Percentiles rank a stretch among this genome's conserved stretches.
Evolutionary conservation across 768 basidiomycete species (phyloP).

Genomic region (Tricholoma furcatifolium): DNA sequence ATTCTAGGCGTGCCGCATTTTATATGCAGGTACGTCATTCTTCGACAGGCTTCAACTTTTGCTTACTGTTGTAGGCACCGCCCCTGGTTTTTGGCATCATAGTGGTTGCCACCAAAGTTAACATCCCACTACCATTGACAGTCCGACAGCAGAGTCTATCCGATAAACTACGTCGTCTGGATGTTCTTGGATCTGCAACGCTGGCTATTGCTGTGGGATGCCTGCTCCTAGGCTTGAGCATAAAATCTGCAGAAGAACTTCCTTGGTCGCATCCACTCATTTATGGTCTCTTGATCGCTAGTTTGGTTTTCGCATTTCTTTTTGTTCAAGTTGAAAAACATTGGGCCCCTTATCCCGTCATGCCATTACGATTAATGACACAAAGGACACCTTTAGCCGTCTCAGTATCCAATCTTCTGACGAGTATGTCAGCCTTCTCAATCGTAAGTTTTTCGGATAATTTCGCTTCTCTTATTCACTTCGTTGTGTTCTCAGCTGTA

Average conservation of each 20-base stretch:
- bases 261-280: slow-evolving; percentile 76
- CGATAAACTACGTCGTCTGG: slow-evolving; percentile 76
- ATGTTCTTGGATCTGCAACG: slow-evolving; percentile 80
- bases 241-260: slow-evolving; percentile 77
- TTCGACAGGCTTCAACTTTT: not conserved
- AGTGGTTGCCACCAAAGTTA: slow-evolving; percentile 74
- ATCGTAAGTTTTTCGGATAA: slow-evolving; percentile 47
- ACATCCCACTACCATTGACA: slow-evolving; percentile 71
- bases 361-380: slow-evolving; percentile 80
- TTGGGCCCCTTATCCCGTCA: slow-evolving; percentile 81
- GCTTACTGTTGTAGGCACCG: slow-evolving; percentile 55
- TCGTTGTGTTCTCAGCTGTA: slow-evolving; percentile 53
- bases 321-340: slow-evolving; percentile 82
- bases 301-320: slow-evolving; percentile 47
- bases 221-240: slow-evolving; percentile 72
- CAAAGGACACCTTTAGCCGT: slow-evolving; percentile 81
- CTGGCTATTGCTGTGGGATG: slow-evolving; percentile 70
- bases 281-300: slow-evolving; percentile 58
- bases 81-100: slow-evolving; percentile 68
- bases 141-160: slow-evolving; percentile 55
- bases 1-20: slow-evolving; percentile 79
- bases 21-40: slow-evolving; percentile 65
- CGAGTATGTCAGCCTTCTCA: slow-evolving; percentile 77
- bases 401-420: slow-evolving; percentile 75
- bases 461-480: slow-evolving; percentile 19